phyloP scores from a whole-genome alignment of 2,329 filamentous ascomycete genomes.

The Cytospora mali region DNA sequence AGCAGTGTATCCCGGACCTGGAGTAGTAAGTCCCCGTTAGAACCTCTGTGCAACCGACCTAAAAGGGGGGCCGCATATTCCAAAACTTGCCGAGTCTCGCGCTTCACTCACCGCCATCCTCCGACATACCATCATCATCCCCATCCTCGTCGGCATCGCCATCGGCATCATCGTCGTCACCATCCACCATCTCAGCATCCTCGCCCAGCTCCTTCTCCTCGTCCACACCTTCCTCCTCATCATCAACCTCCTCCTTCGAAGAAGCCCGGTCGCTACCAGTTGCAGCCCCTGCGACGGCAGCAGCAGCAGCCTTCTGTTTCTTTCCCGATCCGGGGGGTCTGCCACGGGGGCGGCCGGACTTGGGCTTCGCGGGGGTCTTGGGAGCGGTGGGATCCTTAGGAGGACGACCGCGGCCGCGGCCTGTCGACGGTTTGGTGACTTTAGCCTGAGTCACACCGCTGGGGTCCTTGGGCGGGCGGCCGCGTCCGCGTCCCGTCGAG shows the following conservation, averaged over 20 bases:
- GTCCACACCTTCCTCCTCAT: conserved; percentile 15
- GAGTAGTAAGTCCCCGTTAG: conserved; percentile 3
- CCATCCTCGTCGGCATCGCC: conserved; percentile 13
- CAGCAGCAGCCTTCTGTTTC: conserved; percentile 6
- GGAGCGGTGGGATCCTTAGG: conserved; percentile 24
- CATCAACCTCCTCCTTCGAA: conserved; percentile 11
- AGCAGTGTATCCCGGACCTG: conserved; percentile 1
- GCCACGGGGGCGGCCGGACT: conserved; percentile 20
- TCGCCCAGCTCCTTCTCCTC: conserved; percentile 18
- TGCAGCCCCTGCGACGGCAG: conserved; percentile 3
- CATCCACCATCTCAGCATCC: conserved; percentile 15
- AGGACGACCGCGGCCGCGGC: conserved; percentile 25
- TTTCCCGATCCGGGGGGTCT: conserved; percentile 23
- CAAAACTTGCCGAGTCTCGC: conserved; percentile 24
- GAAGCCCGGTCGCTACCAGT: not conserved
- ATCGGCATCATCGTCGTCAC: conserved; percentile 9
- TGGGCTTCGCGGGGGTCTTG: conserved; percentile 11
- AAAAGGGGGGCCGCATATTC: not conserved
- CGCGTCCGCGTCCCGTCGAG: conserved; percentile 13
- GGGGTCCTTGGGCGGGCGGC: conserved; percentile 19
- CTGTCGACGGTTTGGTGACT: conserved; percentile 18
- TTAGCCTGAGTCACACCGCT: conserved; percentile 10
- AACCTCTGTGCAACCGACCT: not conserved
- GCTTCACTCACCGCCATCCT: conserved; percentile 27
- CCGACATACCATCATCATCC: not conserved